Conservation (phyloP, 1,284 basidiomycete species). For the Tranzscheliella williamsii region DNA sequence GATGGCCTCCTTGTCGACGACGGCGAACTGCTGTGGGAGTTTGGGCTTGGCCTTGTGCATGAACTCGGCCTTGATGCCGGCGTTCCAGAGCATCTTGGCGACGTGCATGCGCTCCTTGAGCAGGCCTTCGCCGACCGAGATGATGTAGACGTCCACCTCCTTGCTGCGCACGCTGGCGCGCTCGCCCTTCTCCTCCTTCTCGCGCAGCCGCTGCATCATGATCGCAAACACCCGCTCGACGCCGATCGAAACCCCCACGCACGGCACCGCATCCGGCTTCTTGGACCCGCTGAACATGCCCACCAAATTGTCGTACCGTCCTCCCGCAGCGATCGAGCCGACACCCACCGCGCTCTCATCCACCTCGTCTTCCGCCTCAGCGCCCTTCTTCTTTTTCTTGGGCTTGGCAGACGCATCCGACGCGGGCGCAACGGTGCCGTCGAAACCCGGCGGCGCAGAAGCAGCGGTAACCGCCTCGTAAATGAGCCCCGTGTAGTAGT, state of each 20-base stretch:
- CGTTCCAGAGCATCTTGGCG: slow-evolving; percentile 79
- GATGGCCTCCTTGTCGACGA: slow-evolving; percentile 87
- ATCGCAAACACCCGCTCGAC: slow-evolving; percentile 95
- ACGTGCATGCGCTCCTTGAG: slow-evolving; percentile 83
- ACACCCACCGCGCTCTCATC: slow-evolving; percentile 93
- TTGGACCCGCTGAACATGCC: slow-evolving; percentile 81
- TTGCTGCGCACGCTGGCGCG: slow-evolving; percentile 71
- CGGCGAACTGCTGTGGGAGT: slow-evolving; percentile 75
- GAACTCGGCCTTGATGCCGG: slow-evolving; percentile 93
- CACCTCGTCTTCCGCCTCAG: slow-evolving; percentile 71
- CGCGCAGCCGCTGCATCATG: slow-evolving; percentile 81
- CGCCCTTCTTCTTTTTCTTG: slow-evolving; percentile 66
- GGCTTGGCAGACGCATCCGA: slow-evolving; percentile 39
- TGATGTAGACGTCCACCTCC: slow-evolving; percentile 91
- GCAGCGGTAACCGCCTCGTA: slow-evolving; percentile 94
- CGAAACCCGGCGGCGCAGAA: slow-evolving; percentile 83
- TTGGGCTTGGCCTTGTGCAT: slow-evolving; percentile 83
- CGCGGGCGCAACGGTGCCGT: slow-evolving; percentile 45
- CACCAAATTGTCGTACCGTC: slow-evolving; percentile 95
- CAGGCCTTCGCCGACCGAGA: slow-evolving; percentile 88
- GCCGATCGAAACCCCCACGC: slow-evolving; percentile 90
- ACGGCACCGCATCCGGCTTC: slow-evolving; percentile 77
- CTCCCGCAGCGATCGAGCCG: slow-evolving; percentile 95
- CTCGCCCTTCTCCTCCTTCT: slow-evolving; percentile 65
- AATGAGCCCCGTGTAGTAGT: slow-evolving; percentile 98